Evolutionary conservation across 805 yeast species (phyloP), one percentile per base, ranked within the genome.

Genomic region (Metschnikowia peoriensis): DNA sequence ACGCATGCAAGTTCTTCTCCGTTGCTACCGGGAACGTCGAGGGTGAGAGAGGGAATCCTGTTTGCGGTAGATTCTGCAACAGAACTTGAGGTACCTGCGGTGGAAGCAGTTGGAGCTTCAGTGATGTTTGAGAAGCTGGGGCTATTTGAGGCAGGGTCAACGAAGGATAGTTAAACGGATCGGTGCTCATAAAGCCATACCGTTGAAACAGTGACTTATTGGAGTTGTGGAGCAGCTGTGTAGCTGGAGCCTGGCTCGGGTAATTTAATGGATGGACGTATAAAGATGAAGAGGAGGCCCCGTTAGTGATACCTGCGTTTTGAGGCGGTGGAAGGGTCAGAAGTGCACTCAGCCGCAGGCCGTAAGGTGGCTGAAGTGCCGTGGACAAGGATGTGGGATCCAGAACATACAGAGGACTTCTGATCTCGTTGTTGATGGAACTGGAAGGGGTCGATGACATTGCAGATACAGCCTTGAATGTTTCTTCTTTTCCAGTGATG

Each of bases 281-380:
- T 22, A 44, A 10, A 9, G 22, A 48, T 17, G 52, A 32, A 5
- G 43, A 22, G 17, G 48, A 22, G 11, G 44, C 14, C 9, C 35
- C 47, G 27, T 15, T 38, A 9, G 29, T 14, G 34, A 35, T 8
- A n/a, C 45, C 16, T 37, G 40, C 41, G 17, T 37, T 37, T 27
- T 46, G 49, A 7, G 53, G 53, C 7, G 50, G 53, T 22, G 53
- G 53, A 29, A 50, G 53, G n/a, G 53, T 46, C 53, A 38, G 53
- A 15, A 46, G 37, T 7, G 41, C 15, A 12, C 39, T 40, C 48
- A 44, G 48, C 11, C 52, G 48, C 52, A 49, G 52, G 15, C 38
- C 48, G 34, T 44, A 49, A 16, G 45, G 52, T 11, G 44, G 48
- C 37, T 49, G 52, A 8, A 39, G 38, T 22, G 22, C 22, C 22